These are phyloP conservation scores for Sugiyamaella sp. DNA, from an alignment of 1,139 yeast genomes.

Conservation along the genomic window DNA sequence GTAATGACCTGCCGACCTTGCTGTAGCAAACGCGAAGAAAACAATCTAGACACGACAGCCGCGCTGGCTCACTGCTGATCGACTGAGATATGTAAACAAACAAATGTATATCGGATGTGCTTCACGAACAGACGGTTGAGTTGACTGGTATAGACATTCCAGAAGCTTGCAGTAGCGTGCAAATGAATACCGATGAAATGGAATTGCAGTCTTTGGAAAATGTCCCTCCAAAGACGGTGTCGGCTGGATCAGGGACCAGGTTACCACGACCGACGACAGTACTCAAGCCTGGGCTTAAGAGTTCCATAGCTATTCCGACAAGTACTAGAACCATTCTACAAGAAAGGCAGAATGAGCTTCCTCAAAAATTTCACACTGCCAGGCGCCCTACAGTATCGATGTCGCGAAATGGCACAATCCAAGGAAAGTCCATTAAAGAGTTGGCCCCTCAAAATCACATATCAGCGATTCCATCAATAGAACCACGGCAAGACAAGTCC, in stretches of 20 bases:
- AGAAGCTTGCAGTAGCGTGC: not conserved
- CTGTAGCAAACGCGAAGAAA: too few relatives aligned
- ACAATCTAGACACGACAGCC: not conserved
- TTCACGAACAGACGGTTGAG: not conserved
- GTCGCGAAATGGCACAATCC: constrained; percentile 1
- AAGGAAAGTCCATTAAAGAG: constrained; percentile 11
- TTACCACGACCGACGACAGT: constrained; percentile 11
- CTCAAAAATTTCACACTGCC: not conserved
- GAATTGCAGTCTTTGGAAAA: constrained; percentile 19
- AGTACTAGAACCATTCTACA: constrained; percentile 1
- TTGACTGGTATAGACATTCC: not conserved
- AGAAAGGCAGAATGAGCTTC: not conserved
- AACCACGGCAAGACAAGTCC: constrained; percentile 1
- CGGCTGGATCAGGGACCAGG: not conserved
- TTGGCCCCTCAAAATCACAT: not conserved
- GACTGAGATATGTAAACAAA: constrained; percentile 5
- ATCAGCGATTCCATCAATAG: not conserved
- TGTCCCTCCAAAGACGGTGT: not conserved
- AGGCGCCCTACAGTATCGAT: not conserved
- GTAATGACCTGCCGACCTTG: too few relatives aligned
- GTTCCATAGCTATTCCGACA: not conserved
- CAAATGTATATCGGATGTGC: not conserved
- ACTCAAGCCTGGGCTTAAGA: constrained; percentile 1
- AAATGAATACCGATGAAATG: constrained; percentile 11
- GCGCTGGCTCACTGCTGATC: not conserved